These are phyloP conservation scores for Cruciata laevipes DNA, from an alignment of 257 asterid genomes.

Conservation along the genomic window DNA sequence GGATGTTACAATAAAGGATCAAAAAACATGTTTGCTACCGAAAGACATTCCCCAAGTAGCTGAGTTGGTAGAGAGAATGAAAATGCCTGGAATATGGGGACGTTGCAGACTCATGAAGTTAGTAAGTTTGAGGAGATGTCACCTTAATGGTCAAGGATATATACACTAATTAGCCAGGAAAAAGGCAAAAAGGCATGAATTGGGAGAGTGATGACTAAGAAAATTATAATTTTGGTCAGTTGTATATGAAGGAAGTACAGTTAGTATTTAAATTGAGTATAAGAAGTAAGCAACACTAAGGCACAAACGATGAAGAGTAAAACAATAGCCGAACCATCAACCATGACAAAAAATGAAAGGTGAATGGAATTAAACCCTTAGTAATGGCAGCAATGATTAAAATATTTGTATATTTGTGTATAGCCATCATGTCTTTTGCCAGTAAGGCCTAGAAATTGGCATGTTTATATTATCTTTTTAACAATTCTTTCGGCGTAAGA, in stretches of 20 bases:
- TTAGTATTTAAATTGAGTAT: background rate
- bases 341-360: background rate
- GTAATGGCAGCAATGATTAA: background rate
- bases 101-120: background rate
- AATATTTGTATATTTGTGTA: too few relatives aligned
- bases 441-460: background rate
- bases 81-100: background rate
- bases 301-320: background rate
- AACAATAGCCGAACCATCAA: background rate
- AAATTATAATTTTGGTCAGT: too few relatives aligned
- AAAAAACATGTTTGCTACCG: too few relatives aligned
- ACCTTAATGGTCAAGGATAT: background rate
- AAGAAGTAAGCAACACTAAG: background rate
- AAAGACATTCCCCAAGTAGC: background rate
- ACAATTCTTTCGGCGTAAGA: background rate
- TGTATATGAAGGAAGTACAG: background rate
- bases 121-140: background rate
- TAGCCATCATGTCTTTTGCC: background rate
- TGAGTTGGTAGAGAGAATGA: background rate
- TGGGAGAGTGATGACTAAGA: background rate
- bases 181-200: background rate
- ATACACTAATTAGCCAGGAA: background rate
- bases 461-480: background rate
- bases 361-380: background rate
- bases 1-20: too few relatives aligned